These are phyloP conservation scores for Syzygium syzygioides DNA, from an alignment of 441 rosid species.

Conservation along the genomic window DNA sequence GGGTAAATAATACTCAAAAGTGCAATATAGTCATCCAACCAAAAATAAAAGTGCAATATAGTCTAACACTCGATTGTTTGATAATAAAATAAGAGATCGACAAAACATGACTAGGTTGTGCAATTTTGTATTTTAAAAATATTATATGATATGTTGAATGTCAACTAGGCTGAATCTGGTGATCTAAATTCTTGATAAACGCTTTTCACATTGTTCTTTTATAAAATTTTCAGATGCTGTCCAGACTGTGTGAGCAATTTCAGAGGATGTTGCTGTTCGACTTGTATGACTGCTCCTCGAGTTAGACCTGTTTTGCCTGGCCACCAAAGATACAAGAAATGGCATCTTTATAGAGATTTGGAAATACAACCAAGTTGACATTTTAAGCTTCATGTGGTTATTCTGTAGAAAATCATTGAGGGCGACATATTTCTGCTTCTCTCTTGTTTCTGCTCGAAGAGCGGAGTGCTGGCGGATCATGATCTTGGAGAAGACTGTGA, in stretches of 20 bases:
- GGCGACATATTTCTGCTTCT: not conserved
- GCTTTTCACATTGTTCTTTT: not conserved
- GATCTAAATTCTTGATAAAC: not conserved
- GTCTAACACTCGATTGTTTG: not conserved
- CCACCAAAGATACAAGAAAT: constrained; percentile 71
- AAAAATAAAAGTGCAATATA: not conserved
- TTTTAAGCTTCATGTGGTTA: not conserved
- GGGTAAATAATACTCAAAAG: not conserved
- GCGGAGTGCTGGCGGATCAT: not conserved
- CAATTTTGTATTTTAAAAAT: not conserved
- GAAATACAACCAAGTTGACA: constrained; percentile 1
- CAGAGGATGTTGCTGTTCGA: constrained; percentile 67
- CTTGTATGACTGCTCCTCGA: constrained; percentile 65
- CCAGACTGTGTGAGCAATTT: constrained; percentile 40
- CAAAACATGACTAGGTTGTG: not conserved
- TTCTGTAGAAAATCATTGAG: not conserved
- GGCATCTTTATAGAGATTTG: constrained; percentile 65
- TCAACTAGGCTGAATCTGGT: not conserved
- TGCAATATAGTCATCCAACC: not conserved
- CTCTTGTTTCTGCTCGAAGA: not conserved
- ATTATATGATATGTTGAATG: not conserved
- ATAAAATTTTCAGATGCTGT: constrained; percentile 52
- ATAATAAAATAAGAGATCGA: not conserved
- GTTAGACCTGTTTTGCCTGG: constrained; percentile 76
- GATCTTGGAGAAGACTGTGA: not conserved